Evolutionary conservation across 1,284 basidiomycete species (phyloP), one percentile per base, ranked within the genome.

Genomic region (Singerocomus rubriflavus): DNA sequence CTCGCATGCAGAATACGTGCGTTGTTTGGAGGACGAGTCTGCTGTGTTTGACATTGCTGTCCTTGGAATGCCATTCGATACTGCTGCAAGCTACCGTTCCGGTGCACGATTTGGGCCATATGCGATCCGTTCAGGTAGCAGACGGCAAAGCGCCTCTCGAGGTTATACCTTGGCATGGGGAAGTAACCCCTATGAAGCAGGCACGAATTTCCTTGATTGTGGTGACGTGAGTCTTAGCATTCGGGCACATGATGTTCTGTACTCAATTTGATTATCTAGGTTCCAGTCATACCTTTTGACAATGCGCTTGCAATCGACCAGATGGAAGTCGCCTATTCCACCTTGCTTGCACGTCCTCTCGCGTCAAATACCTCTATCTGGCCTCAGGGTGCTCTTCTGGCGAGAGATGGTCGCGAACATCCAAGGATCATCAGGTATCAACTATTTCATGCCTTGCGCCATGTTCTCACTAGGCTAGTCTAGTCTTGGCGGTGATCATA

Each of bases 21-120:
- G 78, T 44, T 90, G 88, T 61, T 72, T 91, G 27, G 84, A 88
- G 55, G 76, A 85, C 52, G 74, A 76, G 51, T 64, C 64, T 11
- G 64, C 61, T 6, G 51, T 65, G 5, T 89, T 88, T 61, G 88
- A 91, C 63, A 81, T 91, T 50, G 88, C 87, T 2, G 66, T 93
- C 37, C 69, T 92, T 8, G 91, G 90, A 6, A 82, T 91, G 73
- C 90, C 89, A 0, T 91, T 92, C 61, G 90, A 92, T 60, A 91
- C 88, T 5, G 79, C 74, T 2, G 83, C 85, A 14, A 76, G 76
- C 1, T 90, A 87, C 60, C 73, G 88, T 51, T 79, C 85, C 46
- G 87, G 85, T 52, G 89, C 89, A 26, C 80, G 90, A 4, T 92
- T 92, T 71, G 90, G 90, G 10, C 90, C 89, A 2, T 80, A 79